Evolutionary conservation across 1,284 basidiomycete species (phyloP), one percentile per base, ranked within the genome.

Genomic region (Caloboletus firmus): DNA sequence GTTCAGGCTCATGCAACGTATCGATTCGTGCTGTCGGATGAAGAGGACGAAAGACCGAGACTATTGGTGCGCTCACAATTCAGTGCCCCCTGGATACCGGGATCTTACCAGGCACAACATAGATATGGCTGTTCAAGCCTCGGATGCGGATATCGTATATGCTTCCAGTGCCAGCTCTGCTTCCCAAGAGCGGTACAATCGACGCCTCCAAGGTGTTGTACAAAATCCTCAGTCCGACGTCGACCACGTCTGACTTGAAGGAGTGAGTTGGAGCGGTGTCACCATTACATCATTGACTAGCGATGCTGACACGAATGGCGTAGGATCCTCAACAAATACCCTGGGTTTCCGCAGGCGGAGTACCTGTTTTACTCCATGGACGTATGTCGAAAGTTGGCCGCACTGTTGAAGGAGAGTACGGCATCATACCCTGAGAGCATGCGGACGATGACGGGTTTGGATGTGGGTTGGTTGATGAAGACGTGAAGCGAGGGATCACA

Each of bases 101-200:
- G 30, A 47, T 49, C 45, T 48, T 32, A 57, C 10, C 35, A 31
- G 48, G 22, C 11, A 36, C 37, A 20, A 24, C 32, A 51, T 52
- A 24, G 89, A 76, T 94, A 12, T 95, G 93, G 93, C 69, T 95
- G 20, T 95, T 96, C 80, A 95, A 94, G 69, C 92, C 93, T 0
- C 84, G 79, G 55, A 84, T 95, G 60, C 82, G 82, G 12, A 72
- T 95, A 28, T 81, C 91, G 1, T 95, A 93, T 66, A 77, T 78
- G 43, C 77, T 80, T 5, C 73, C 79, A 7, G 73, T 73, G 17
- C 76, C 79, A 20, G 83, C 82, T 54, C 69, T 81, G 6, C 76
- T 91, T 31, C 81, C 86, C 8, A 82, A 82, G 67, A 80, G 72
- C 48, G 24, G 79, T 9, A 81, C 81, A 5, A 80, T 89, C 26